Base-by-base conservation (phyloP, 2,329 filamentous ascomycete species). In the Lizonia empirigonia region DNA sequence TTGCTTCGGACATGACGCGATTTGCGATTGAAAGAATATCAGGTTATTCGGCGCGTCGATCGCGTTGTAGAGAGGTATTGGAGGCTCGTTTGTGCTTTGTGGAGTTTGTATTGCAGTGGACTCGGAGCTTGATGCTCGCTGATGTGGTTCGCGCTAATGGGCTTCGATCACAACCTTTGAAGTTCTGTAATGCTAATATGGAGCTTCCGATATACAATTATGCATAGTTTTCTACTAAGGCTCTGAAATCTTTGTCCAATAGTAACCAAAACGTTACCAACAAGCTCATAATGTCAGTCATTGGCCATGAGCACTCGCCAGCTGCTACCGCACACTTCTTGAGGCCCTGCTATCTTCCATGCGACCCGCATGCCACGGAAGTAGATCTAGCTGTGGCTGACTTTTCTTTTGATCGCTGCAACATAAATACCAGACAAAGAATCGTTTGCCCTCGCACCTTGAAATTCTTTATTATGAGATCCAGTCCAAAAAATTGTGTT, bases 1-100 rank as follows among this genome's bases (percentile, higher is more conserved):
- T 54, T 1, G 59, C 56, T 38, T 67, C 63, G 32, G 63, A 33
- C 64, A 67, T 63, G 35, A 18, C 51, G 9, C 7, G 7, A 29
- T 49, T 38, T 18, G 13, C 26, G 26, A 13, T 5, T 13, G 1
- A 6, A 27, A 33, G 37, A 42, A 26, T 12, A 32, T 39, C 5
- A 12, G 12, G 36, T 1, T 27, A 2, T 16, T 42, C 15, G 18
- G 33, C 33, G 24, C 33, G 42, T 47, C 7, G 10, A 33, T 34
- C 44, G 22, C 37, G 37, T 44, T 16, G 18, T 5, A 27, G 30
- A 16, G 38, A 39, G 9, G 2, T 22, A 9, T 20, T 26, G 15
- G 30, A 20, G 3, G 22, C 18, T n/a, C 41, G 13, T 20, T 19
- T 24, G 18, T 48, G 13, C 19, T 35, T 54, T 40, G 53, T 51